Percentiles rank a stretch among this genome's conserved stretches.
Conservation (phyloP, 2,329 filamentous ascomycete genomes). For the Keithomyces neogunnii region DNA sequence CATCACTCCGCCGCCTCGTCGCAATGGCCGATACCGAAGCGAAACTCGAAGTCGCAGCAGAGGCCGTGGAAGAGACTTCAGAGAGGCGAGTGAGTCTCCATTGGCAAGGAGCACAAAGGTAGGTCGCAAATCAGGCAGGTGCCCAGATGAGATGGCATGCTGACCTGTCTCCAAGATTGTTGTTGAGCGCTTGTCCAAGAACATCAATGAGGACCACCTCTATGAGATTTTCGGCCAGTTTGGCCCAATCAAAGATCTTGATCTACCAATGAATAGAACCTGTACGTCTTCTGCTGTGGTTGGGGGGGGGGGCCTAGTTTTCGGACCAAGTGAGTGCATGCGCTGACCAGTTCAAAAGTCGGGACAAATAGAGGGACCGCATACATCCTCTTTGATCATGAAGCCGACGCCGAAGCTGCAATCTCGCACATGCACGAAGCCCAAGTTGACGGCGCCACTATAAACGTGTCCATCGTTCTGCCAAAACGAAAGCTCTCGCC, state of each 20-base stretch:
- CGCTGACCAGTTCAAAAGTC: conserved; percentile 41
- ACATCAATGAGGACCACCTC: conserved; percentile 81
- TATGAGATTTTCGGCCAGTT: conserved; percentile 88
- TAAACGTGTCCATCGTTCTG: conserved; percentile 83
- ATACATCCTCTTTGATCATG: conserved; percentile 76
- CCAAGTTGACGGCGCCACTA: conserved; percentile 74
- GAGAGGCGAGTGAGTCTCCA: conserved; percentile 30
- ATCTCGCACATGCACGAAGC: conserved; percentile 97
- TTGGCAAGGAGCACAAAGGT: conserved; percentile 45
- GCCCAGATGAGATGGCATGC: neutral
- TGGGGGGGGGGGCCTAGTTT: neutral
- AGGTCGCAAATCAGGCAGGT: conserved; percentile 5
- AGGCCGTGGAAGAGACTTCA: conserved; percentile 24
- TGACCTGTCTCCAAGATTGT: conserved; percentile 59
- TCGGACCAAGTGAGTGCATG: neutral
- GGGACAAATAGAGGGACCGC: conserved; percentile 88
- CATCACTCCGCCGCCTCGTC: conserved; percentile 20
- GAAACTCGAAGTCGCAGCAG: conserved; percentile 23
- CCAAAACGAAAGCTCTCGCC: conserved; percentile 75
- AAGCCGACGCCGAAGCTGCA: conserved; percentile 74
- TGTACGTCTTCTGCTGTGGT: conserved; percentile 45
- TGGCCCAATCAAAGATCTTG: conserved; percentile 76
- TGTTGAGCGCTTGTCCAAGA: conserved; percentile 91
- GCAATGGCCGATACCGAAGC: conserved; percentile 24
- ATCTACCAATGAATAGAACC: conserved; percentile 80